phyloP scores from a whole-genome alignment of 2,329 filamentous ascomycete genomes.

The Rutstroemia sp. region DNA sequence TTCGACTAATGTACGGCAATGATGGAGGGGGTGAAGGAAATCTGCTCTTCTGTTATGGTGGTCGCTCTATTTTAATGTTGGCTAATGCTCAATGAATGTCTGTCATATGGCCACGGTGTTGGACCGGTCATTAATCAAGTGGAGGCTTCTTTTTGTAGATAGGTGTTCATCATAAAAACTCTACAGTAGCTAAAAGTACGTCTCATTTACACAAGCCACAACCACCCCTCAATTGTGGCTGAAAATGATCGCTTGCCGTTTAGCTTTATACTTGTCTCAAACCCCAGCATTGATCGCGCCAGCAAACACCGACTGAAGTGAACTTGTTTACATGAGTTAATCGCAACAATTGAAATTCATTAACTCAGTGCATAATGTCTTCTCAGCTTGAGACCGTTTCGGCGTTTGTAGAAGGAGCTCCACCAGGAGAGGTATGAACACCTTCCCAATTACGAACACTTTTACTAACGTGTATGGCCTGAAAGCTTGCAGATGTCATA shows the following conservation, averaged over 20 bases:
- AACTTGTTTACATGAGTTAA: neutral
- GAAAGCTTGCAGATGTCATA: constrained; percentile 77
- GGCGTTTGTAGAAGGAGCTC: constrained; percentile 87
- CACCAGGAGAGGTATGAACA: constrained; percentile 78
- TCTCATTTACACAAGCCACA: neutral
- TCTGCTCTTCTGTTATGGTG: too few relatives aligned
- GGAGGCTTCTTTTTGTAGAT: too few relatives aligned
- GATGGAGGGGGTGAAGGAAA: too few relatives aligned
- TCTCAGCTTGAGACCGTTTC: constrained; percentile 55
- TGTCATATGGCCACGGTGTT: too few relatives aligned
- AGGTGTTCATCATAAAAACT: too few relatives aligned
- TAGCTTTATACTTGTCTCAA: constrained; percentile 2
- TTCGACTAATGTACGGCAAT: too few relatives aligned
- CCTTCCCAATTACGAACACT: neutral
- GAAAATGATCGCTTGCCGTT: neutral
- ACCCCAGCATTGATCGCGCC: constrained; percentile 2
- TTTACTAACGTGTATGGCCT: constrained; percentile 16
- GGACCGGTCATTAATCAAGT: too few relatives aligned
- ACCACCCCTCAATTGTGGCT: constrained; percentile 1
- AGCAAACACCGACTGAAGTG: neutral
- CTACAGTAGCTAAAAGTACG: too few relatives aligned
- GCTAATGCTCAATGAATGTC: too few relatives aligned
- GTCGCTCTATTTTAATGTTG: too few relatives aligned
- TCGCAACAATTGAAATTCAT: neutral
- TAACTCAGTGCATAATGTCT: constrained; percentile 18